Percentiles rank a stretch among this genome's conserved stretches.
Conservation (phyloP, 164 flowering plant species). For the Nymphaea thermarum region DNA sequence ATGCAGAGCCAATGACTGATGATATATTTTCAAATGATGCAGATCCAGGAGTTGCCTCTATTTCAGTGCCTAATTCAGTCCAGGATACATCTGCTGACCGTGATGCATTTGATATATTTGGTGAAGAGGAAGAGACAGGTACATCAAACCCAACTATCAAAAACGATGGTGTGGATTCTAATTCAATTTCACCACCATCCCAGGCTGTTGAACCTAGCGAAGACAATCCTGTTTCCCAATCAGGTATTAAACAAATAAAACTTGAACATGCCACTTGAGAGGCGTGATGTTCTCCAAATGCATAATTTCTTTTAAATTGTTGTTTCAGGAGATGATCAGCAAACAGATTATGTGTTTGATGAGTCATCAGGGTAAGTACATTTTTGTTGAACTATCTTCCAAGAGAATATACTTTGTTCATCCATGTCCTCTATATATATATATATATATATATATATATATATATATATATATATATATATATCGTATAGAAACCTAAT, state of each 20-base stretch:
- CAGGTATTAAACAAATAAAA: neutral
- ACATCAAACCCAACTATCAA: constrained; percentile 17
- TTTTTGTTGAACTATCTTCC: neutral
- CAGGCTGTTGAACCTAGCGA: neutral
- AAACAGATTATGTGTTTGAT: constrained; percentile 72
- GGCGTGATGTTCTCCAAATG: too few species aligned
- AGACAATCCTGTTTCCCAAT: neutral
- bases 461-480: neutral
- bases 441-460: neutral
- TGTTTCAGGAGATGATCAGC: constrained; percentile 28
- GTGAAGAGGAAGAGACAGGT: constrained; percentile 49
- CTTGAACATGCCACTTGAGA: neutral
- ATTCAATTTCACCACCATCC: constrained; percentile 10
- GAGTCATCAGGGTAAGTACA: constrained; percentile 80
- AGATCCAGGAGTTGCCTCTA: constrained; percentile 11
- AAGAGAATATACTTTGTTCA: neutral
- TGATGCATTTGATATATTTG: constrained; percentile 78
- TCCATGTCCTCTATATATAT: neutral
- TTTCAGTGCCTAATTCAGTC: constrained; percentile 9
- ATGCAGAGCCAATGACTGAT: neutral
- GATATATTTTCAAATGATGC: constrained; percentile 10
- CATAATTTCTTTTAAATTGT: too few species aligned
- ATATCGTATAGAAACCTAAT: neutral
- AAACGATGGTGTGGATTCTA: constrained; percentile 16
- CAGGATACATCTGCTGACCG: constrained; percentile 19